phyloP scores from a whole-genome alignment of 306 rosid species.

The Glycyrrhiza uralensis region DNA sequence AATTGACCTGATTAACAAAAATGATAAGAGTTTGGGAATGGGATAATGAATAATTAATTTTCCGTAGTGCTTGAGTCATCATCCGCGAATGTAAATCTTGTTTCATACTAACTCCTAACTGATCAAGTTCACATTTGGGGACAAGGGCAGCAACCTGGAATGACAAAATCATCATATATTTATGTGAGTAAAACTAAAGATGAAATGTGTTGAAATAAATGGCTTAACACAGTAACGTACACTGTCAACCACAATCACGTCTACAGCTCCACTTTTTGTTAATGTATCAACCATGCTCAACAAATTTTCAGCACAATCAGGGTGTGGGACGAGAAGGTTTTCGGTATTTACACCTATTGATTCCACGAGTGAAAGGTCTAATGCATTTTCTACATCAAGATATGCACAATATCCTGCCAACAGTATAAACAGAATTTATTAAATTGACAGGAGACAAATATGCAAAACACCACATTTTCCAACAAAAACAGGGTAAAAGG shows the following conservation, averaged over 20 bases:
- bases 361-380: constrained; percentile 75
- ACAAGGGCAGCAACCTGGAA: constrained; percentile 91
- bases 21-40: constrained; percentile 60
- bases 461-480: neutral
- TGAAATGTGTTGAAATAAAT: neutral
- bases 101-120: constrained; percentile 33
- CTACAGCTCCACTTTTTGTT: constrained; percentile 77
- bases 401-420: constrained; percentile 82
- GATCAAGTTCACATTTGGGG: constrained; percentile 74
- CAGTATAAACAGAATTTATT: constrained; percentile 14
- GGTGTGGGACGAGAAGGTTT: constrained; percentile 72
- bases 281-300: constrained; percentile 72
- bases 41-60: constrained; percentile 64
- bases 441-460: constrained; percentile 15
- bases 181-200: constrained; percentile 1
- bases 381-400: constrained; percentile 85
- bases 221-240: constrained; percentile 44
- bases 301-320: constrained; percentile 75
- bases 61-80: constrained; percentile 74
- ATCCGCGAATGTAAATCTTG: constrained; percentile 50
- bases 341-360: constrained; percentile 73
- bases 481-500: neutral
- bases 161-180: constrained; percentile 15
- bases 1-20: constrained; percentile 74
- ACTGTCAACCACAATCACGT: constrained; percentile 87